phyloP scores from a whole-genome alignment of 805 yeast genomes.

The Starmera quercuum region DNA sequence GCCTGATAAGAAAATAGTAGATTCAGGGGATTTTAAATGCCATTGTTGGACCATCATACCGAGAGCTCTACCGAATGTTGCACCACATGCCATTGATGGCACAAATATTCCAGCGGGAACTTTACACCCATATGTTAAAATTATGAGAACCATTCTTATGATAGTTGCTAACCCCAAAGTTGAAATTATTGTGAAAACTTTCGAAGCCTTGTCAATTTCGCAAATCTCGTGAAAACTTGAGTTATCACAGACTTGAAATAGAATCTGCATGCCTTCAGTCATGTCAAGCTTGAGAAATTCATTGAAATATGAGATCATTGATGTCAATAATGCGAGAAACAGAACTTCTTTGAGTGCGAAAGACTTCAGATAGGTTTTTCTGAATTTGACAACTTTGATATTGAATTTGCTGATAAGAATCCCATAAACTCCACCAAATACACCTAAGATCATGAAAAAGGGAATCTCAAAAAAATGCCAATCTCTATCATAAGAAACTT shows the following conservation, averaged over 20 bases:
- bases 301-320: conserved; percentile 75
- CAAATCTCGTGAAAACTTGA: conserved; percentile 36
- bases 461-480: conserved; percentile 90
- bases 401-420: conserved; percentile 69
- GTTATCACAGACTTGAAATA: conserved; percentile 73
- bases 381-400: conserved; percentile 64
- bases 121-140: conserved; percentile 84
- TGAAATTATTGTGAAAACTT: conserved; percentile 29
- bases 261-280: conserved; percentile 90
- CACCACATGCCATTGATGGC: conserved; percentile 96
- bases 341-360: conserved; percentile 68
- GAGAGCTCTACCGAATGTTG: conserved; percentile 83
- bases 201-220: conserved; percentile 24
- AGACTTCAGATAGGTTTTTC: conserved; percentile 54
- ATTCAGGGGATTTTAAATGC: conserved; percentile 30
- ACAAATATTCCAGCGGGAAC: conserved; percentile 98
- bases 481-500: conserved; percentile 76
- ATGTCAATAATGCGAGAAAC: conserved; percentile 58
- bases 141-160: conserved; percentile 61
- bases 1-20: conserved; percentile 23
- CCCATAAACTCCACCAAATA: conserved; percentile 91
- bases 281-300: conserved; percentile 77
- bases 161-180: conserved; percentile 65
- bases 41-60: conserved; percentile 63
- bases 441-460: conserved; percentile 67